phyloP scores from a whole-genome alignment of 2,329 filamentous ascomycete genomes.

The Diaporthe nobilis region DNA sequence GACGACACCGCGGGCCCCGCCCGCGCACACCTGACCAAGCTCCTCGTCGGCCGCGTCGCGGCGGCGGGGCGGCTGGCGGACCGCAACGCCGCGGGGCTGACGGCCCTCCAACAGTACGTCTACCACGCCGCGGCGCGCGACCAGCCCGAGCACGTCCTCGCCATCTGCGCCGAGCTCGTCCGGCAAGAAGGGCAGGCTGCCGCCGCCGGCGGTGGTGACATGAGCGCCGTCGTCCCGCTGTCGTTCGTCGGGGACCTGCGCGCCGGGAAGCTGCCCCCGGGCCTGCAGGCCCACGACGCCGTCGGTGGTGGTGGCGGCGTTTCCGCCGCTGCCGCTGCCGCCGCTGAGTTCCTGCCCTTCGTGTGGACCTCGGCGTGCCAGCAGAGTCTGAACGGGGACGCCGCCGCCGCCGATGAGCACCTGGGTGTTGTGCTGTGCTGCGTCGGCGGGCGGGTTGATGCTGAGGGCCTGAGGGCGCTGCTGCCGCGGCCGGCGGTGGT shows the following conservation, averaged over 20 bases:
- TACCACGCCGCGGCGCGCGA: background rate
- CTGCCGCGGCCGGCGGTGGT: constrained; percentile 15
- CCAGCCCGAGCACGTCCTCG: constrained; percentile 14
- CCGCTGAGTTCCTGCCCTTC: background rate
- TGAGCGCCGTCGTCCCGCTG: background rate
- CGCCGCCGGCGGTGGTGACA: background rate
- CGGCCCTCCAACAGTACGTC: constrained; percentile 30
- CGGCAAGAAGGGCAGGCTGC: background rate
- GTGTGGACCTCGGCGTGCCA: constrained; percentile 36
- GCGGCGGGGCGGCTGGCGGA: constrained; percentile 15
- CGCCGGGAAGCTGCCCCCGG: constrained; percentile 2
- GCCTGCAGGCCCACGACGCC: background rate
- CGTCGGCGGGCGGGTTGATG: background rate
- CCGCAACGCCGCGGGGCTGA: constrained; percentile 25
- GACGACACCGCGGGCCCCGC: background rate
- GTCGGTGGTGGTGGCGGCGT: background rate
- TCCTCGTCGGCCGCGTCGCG: constrained; percentile 23
- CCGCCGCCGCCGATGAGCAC: constrained; percentile 2
- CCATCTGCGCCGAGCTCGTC: constrained; percentile 30
- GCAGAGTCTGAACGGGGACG: constrained; percentile 4
- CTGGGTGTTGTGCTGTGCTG: background rate
- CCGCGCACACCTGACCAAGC: background rate
- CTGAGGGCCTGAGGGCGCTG: background rate
- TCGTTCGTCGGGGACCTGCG: constrained; percentile 11
- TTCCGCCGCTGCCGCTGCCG: background rate